Base-by-base conservation (phyloP, 495 filamentous ascomycete genomes). In the Jackrogersella minutella region DNA sequence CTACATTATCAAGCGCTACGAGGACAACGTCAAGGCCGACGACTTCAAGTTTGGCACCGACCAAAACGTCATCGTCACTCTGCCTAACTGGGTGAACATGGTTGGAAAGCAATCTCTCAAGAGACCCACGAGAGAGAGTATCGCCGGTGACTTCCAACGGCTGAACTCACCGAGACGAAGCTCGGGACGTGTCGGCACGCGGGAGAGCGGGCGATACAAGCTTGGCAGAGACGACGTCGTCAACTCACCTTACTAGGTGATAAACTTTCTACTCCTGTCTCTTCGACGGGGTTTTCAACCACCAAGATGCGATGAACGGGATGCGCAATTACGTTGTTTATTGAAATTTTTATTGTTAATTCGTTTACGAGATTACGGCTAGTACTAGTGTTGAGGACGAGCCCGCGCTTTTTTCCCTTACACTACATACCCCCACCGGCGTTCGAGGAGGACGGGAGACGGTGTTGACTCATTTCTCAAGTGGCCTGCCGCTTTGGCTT, bases 41-140 rank as follows among this genome's bases (percentile, higher is more conserved):
- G 96, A 99, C 75, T 99, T 99, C 88, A 91, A 93, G 66, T 99
- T 93, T 70, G 93, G 93, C 28, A 91, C 88, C 10, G 95, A 99
- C 74, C 96, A 97, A 85, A 97, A 97, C 69, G 91, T 99, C 64
- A 97, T 99, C 72, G 93, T 99, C 17, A 95, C 95, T 1, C 79
- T 98, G 62, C 93, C 96, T 3, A 96, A 99, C 74, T 93, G 97
- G 78, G 94, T 99, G 64, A 94, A 97, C 76, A 97, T 97, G 93
- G 91, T 98, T 21, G 89, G 87, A 40, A 92, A 92, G 77, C 83
- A 88, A 64, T 87, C 85, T 66, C 87, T 99, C 74, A 91, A 90
- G 85, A 89, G 86, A 77, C 92, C 94, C 1, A 97, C 96, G 4
- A 82, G 95, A 34, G 93, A 99, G 83, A 97, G 92, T 71, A 97